Base-by-base conservation (phyloP, 2,329 filamentous ascomycete species). In the Thyridium curvatum region DNA sequence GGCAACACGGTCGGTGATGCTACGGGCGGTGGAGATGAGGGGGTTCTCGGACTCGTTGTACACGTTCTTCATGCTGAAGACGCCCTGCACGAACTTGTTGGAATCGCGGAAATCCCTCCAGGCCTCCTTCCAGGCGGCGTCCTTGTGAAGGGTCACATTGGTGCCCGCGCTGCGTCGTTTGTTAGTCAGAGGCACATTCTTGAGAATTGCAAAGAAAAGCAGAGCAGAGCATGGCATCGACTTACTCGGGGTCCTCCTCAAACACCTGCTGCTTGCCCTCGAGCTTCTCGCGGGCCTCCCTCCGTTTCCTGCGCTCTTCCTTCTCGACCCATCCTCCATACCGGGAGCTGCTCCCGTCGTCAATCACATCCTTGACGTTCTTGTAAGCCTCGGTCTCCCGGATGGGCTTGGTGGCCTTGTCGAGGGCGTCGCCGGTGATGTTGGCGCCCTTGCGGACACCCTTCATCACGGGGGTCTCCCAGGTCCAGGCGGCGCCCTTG, bases 11-110 rank as follows among this genome's bases (percentile, higher is more conserved):
- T 98, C 93, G 26, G 90, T 91, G 51, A 98, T 95, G 60, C 87
- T 89, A 57, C 93, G 84, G 2, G 90, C 93, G 0, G 91, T 97
- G 34, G 82, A 86, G 47, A 98, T 87, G 32, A 98, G 73, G 7
- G 93, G 91, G 61, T 98, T 98, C 58, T 98, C 93, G 10, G 93
- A 97, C 66, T 98, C 93, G 50, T 94, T 84, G 67, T 97, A 97
- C 41, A 82, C 82, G 41, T 78, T 80, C 65, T 91, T 90, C 65
- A 95, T 79, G 57, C 74, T 80, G 65, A 95, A 96, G 45, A 96
- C 68, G 41, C 84, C 82, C 64, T 96, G 91, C 60, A 95, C 86
- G 42, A 96, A 65, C 51, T 84, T 88, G 64, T 84, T 95, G 48
- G 80, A 81, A 60, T 98, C 93, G 46, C 85, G 84, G 77, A 97